Base-by-base conservation (phyloP, 2,329 filamentous ascomycete species). In the Apiospora sp. region DNA sequence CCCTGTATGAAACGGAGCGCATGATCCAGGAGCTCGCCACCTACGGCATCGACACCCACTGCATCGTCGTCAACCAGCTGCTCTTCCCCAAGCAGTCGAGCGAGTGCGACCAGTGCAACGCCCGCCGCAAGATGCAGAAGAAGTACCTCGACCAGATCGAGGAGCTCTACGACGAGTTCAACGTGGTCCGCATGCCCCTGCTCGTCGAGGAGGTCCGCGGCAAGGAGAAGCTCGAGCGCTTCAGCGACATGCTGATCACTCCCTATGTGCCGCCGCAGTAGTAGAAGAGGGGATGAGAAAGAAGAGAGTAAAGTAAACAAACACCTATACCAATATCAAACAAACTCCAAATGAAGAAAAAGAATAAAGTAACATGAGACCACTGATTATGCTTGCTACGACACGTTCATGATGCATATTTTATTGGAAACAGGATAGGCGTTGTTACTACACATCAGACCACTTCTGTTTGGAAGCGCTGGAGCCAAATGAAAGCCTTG, bases 141-240 rank as follows among this genome's bases (percentile, higher is more conserved):
- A 99, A 99, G 87, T 99, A 99, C 82, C 88, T 99, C 61, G 95
- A 98, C 81, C 96, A 99, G 87, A 98, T 98, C 79, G 95, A 97
- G 84, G 96, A 99, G 86, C 86, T 99, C 73, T 99, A 99, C 82
- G 95, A 98, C 80, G 96, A 99, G 83, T 99, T 99, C 86, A 98
- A 99, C 81, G 95, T 99, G 51, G 96, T 99, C 77, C 96, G 96
- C 88, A 98, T 99, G 95, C 96, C 96, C 49, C 84, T 99, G 79
- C 85, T 99, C 73, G 94, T 97, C 1, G 96, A 99, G 83, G 96
- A 99, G 86, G 95, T 99, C 13, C 88, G 96, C 79, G 96, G 96
- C 64, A 98, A 97, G 87, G 96, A 98, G 80, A 96, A 91, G 84
- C 86, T 99, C 77, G 95, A 97, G 84, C 94, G 90, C 83, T 98